Conservation (phyloP, 257 asterid species). For the Fraxinus excelsior region DNA sequence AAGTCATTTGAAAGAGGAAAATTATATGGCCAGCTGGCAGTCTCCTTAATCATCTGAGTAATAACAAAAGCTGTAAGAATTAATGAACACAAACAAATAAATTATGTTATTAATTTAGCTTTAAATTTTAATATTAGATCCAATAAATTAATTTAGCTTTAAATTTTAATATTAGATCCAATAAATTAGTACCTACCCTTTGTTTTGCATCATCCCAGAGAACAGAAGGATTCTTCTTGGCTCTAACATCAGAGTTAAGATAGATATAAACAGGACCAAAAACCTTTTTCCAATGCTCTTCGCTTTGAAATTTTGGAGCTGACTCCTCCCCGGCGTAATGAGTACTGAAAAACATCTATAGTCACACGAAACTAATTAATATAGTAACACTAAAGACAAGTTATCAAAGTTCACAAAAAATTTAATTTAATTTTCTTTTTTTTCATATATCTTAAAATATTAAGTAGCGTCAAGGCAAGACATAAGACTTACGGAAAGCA, state of each 20-base stretch:
- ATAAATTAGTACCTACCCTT: constrained; percentile 33
- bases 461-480: background rate
- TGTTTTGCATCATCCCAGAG: constrained; percentile 68
- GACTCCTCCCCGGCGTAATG: constrained; percentile 68
- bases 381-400: background rate
- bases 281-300: constrained; percentile 72
- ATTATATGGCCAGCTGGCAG: constrained; percentile 58
- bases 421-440: too few relatives aligned
- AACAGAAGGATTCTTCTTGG: constrained; percentile 39
- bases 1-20: constrained; percentile 58
- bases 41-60: constrained; percentile 66
- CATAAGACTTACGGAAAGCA: constrained; percentile 49
- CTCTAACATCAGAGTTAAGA: constrained; percentile 42
- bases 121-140: too few relatives aligned
- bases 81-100: background rate
- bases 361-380: background rate
- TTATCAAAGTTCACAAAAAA: too few relatives aligned
- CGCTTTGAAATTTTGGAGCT: constrained; percentile 36
- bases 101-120: background rate
- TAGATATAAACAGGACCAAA: constrained; percentile 62
- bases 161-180: background rate
- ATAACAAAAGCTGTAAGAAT: background rate
- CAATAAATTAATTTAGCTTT: too few relatives aligned
- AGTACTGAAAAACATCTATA: constrained; percentile 62
- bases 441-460: too few relatives aligned